These are phyloP conservation scores for Acorus calamus DNA, from an alignment of 106 monocot species.

Conservation along the genomic window DNA sequence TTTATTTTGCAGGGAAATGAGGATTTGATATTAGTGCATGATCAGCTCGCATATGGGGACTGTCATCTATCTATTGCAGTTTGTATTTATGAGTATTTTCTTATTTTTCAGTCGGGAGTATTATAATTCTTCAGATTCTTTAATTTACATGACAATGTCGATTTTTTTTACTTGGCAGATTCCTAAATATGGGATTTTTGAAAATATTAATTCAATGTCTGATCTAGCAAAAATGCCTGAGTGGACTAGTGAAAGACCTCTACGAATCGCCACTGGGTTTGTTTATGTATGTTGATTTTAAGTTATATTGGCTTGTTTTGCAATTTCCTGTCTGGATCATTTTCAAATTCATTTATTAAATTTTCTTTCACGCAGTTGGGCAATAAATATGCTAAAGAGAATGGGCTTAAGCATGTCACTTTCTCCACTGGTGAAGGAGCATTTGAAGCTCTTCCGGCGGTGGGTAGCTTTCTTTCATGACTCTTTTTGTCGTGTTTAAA, in stretches of 20 bases:
- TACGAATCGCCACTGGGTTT: slow-evolving; percentile 85
- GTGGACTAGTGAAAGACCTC: slow-evolving; percentile 83
- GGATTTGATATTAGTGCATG: slow-evolving; percentile 77
- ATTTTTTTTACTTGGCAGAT: slow-evolving; percentile 36
- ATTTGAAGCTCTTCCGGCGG: slow-evolving; percentile 92
- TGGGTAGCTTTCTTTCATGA: slow-evolving; percentile 19
- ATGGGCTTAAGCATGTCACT: slow-evolving; percentile 68
- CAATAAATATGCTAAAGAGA: slow-evolving; percentile 64
- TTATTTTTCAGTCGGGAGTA: background rate
- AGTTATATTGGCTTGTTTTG: background rate
- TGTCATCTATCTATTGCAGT: slow-evolving; percentile 94
- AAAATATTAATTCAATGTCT: slow-evolving; percentile 70
- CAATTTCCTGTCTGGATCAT: background rate
- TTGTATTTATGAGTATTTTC: slow-evolving; percentile 16
- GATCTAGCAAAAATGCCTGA: slow-evolving; percentile 76
- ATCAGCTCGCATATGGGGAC: slow-evolving; percentile 78
- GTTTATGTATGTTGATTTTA: slow-evolving; percentile 38
- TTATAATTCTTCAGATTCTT: background rate
- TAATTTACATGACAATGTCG: background rate
- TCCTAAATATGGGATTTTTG: slow-evolving; percentile 92
- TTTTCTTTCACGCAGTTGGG: slow-evolving; percentile 48
- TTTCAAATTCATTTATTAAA: background rate
- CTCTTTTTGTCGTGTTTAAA: background rate
- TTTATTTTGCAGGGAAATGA: slow-evolving; percentile 49
- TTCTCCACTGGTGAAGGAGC: slow-evolving; percentile 95